phyloP scores from a whole-genome alignment of 129 eudicot species.

The Oenanthe sinensis region DNA sequence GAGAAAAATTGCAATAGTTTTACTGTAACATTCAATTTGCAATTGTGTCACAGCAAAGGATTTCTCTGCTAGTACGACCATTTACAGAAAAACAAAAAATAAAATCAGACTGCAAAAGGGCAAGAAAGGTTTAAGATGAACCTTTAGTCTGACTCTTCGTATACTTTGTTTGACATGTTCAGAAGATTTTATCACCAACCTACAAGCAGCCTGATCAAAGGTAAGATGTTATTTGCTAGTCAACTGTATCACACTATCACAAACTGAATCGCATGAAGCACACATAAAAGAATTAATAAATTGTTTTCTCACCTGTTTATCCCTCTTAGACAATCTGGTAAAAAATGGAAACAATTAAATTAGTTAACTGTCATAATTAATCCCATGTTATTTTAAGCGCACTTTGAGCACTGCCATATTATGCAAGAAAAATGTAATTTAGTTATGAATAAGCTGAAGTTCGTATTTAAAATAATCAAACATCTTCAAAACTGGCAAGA shows the following conservation, averaged over 20 bases:
- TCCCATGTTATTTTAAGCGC: neutral
- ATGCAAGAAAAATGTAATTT: too few relatives aligned
- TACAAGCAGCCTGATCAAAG: conserved; percentile 65
- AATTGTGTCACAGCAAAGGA: neutral
- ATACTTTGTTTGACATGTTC: conserved; percentile 88
- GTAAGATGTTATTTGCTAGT: conserved; percentile 2
- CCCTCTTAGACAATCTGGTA: conserved; percentile 74
- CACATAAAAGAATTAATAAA: neutral
- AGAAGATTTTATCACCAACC: conserved; percentile 67
- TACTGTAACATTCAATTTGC: neutral
- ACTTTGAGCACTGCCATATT: neutral
- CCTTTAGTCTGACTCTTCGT: conserved; percentile 89
- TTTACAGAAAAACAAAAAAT: neutral
- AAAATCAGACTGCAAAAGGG: neutral
- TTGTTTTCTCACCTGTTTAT: conserved; percentile 47
- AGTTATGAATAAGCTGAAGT: too few relatives aligned
- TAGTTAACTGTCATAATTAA: conserved; percentile 11
- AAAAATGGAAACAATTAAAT: conserved; percentile 21
- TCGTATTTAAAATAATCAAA: too few relatives aligned
- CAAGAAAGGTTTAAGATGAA: conserved; percentile 14
- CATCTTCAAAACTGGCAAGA: neutral
- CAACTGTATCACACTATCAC: neutral
- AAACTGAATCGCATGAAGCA: neutral
- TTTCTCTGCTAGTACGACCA: neutral
- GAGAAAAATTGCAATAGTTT: neutral